A percentile compares a stretch with the other conserved stretches of the same genome.
phyloP scores from a whole-genome alignment of 148 eudicot species.

The Nyssa sinensis region DNA sequence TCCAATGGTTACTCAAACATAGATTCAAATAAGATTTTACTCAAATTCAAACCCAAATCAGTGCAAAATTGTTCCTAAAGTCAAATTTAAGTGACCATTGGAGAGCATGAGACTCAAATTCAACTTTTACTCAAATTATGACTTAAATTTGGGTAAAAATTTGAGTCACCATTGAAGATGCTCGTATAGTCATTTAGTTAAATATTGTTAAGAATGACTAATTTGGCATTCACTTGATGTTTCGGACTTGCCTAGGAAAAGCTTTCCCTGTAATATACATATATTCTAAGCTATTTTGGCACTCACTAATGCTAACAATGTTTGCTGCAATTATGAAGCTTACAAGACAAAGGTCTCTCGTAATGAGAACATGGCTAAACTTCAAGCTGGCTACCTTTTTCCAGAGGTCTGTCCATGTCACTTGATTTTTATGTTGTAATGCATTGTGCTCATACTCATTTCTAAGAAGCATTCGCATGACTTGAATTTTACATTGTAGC shows the following conservation, averaged over 20 bases:
- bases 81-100: too few species aligned
- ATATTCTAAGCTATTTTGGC: neutral
- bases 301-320: neutral
- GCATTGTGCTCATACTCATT: neutral
- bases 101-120: too few species aligned
- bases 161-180: too few species aligned
- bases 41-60: too few species aligned
- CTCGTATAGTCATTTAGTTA: too few species aligned
- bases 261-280: neutral
- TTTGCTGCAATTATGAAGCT: conserved; percentile 36
- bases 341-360: conserved; percentile 78
- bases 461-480: too few species aligned
- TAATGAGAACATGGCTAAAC: conserved; percentile 76
- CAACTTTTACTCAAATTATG: too few species aligned
- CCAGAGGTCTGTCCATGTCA: conserved; percentile 62
- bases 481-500: neutral
- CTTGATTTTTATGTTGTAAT: neutral
- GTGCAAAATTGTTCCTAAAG: too few species aligned
- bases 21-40: too few species aligned
- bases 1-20: too few species aligned
- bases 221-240: neutral
- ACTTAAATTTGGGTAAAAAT: too few species aligned
- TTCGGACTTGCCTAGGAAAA: neutral
- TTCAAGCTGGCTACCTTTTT: conserved; percentile 94
- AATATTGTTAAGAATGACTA: too few species aligned